These are phyloP conservation scores for Trichoderma koningii DNA, from an alignment of 2,329 filamentous ascomycete genomes.

Conservation along the genomic window DNA sequence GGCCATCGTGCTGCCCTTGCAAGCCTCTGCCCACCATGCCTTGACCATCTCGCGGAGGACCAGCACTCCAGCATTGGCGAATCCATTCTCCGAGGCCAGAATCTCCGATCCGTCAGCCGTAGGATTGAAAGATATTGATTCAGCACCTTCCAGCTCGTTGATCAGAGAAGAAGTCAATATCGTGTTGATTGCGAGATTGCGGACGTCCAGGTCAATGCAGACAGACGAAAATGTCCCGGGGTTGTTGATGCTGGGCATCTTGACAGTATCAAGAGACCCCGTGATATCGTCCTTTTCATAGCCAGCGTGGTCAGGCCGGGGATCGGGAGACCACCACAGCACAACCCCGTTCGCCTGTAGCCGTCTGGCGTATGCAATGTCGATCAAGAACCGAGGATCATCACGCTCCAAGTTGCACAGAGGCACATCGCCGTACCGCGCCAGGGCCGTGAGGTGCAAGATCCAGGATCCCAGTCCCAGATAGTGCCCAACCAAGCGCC, in stretches of 20 bases:
- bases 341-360: constrained; percentile 91
- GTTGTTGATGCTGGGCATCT: constrained; percentile 92
- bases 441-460: constrained; percentile 80
- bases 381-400: constrained; percentile 91
- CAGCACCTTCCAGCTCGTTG: constrained; percentile 90
- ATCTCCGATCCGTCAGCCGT: constrained; percentile 48
- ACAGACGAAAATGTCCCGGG: constrained; percentile 93
- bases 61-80: constrained; percentile 85
- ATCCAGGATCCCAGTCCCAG: constrained; percentile 93
- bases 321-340: constrained; percentile 90
- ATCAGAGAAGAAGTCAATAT: constrained; percentile 95
- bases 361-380: constrained; percentile 88
- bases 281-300: constrained; percentile 91
- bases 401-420: constrained; percentile 94
- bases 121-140: constrained; percentile 79
- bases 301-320: constrained; percentile 90
- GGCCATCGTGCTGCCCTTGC: constrained; percentile 87
- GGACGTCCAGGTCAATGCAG: constrained; percentile 91
- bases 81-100: constrained; percentile 84
- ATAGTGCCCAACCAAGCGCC: constrained; percentile 84
- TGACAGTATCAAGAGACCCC: constrained; percentile 78
- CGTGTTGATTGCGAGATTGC: constrained; percentile 96
- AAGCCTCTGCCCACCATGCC: constrained; percentile 95
- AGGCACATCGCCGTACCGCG: constrained; percentile 90
- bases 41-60: constrained; percentile 98